phyloP scores from a whole-genome alignment of 768 basidiomycete species.

The Trametes elegans region DNA sequence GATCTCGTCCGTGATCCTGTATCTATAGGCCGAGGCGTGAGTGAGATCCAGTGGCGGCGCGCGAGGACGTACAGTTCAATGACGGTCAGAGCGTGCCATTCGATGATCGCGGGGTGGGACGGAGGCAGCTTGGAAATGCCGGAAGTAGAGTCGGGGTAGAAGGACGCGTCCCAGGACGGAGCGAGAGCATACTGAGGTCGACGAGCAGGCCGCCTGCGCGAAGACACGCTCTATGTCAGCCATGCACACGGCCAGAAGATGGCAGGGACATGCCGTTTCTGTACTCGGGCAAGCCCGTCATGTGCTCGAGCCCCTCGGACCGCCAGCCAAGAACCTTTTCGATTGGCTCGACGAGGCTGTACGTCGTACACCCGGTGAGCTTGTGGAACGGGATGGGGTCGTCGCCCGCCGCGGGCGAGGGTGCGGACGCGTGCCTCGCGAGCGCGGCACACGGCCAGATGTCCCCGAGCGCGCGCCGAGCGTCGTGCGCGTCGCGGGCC shows the following conservation, averaged over 20 bases:
- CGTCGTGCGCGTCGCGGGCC: too few species aligned
- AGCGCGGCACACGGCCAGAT: conserved; percentile 83
- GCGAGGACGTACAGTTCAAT: conserved; percentile 70
- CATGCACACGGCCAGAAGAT: neutral
- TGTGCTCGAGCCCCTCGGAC: conserved; percentile 76
- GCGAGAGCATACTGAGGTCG: conserved; percentile 75
- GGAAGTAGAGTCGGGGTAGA: conserved; percentile 43
- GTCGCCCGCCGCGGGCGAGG: conserved; percentile 47
- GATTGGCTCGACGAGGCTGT: conserved; percentile 83
- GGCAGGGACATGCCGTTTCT: conserved; percentile 64
- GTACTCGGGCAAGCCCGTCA: conserved; percentile 95
- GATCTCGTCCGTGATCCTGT: conserved; percentile 73
- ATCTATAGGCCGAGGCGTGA: conserved; percentile 42
- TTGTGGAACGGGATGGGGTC: conserved; percentile 94
- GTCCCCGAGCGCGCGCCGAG: too few species aligned
- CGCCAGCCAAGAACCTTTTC: conserved; percentile 76
- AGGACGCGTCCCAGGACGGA: conserved; percentile 48
- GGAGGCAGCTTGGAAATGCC: conserved; percentile 64
- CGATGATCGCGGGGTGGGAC: conserved; percentile 88
- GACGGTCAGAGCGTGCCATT: conserved; percentile 96
- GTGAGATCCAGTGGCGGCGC: neutral
- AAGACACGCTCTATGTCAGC: too few species aligned
- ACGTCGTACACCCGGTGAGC: conserved; percentile 91
- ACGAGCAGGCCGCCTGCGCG: conserved; percentile 90
- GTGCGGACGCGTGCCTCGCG: conserved; percentile 19